Evolutionary conservation across 202 grass and related monocot genomes (phyloP), one percentile per base, ranked within the genome.

Genomic region (Carex sylvatica): DNA sequence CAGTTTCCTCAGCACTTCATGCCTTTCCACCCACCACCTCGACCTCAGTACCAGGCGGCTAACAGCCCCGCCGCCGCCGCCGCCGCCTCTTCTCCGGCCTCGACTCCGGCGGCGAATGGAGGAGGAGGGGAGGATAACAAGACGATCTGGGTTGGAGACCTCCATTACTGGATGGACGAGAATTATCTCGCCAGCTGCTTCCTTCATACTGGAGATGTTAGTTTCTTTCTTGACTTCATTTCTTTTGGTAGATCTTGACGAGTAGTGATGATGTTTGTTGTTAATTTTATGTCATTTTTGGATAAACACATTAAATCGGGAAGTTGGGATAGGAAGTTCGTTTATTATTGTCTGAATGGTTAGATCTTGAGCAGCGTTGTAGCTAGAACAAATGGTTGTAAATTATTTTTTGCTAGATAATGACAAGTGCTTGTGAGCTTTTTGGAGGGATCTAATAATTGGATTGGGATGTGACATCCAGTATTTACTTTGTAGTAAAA

Each of bases 131-230:
- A 98, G 88, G 88, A 93, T 86, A 98, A 98, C 87, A 95, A 93
- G 86, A 93, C 92, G 82, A 83, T 98, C 90, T 98, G 95, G 92
- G 90, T 98, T 19, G 95, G 95, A 23, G 95, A 98, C 71, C 92
- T 98, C 71, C 95, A 98, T 86, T 98, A 95, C 78, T 94, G 92
- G 92, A 94, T 94, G 92, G 89, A 94, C 66, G 92, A 94, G 86
- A 91, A 91, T 83, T 92, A 94, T 85, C 89, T 94, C 66, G 89
- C 87, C 23, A 91, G 69, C 61, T 94, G 92, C 79, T 94, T 94
- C 76, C 84, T 89, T 66, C 92, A 93, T 84, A 98, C 92, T 64
- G 92, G 92, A 78, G 95, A 98, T 92, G 95, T 98, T 71, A 78
- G 86, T 70, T 70, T 69, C 44, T 65, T 0, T 55, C 16, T 35